Conservation (phyloP, 331 rosid genomes). For the Stylosanthes scabra region DNA sequence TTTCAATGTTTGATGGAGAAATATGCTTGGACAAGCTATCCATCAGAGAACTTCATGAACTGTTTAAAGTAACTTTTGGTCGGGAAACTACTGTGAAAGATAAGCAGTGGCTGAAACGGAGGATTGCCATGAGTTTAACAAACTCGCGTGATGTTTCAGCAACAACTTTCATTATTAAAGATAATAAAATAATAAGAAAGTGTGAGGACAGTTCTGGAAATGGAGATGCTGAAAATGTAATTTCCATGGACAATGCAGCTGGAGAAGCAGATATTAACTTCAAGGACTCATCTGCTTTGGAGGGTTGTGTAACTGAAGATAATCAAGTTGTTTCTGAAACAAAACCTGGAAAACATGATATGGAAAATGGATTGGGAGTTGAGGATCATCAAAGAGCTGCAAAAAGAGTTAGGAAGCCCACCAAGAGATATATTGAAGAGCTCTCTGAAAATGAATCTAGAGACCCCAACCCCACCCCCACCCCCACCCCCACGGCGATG, state of each 20-base stretch:
- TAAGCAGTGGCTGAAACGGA: constrained; percentile 91
- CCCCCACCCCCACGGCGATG: constrained; percentile 56
- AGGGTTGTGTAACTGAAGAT: constrained; percentile 52
- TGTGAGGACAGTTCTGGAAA: constrained; percentile 52
- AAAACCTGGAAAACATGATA: constrained; percentile 44
- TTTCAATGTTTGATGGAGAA: constrained; percentile 67
- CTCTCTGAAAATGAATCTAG: constrained; percentile 81
- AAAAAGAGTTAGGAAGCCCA: constrained; percentile 93
- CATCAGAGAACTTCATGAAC: constrained; percentile 89
- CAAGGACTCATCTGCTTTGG: constrained; percentile 52
- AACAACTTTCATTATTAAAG: constrained; percentile 69
- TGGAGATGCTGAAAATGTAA: constrained; percentile 43
- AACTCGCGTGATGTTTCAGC: constrained; percentile 81
- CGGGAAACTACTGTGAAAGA: constrained; percentile 95
- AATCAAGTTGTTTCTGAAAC: constrained; percentile 52
- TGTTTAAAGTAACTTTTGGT: constrained; percentile 89
- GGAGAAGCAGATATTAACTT: constrained; percentile 45
- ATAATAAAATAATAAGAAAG: constrained; percentile 62
- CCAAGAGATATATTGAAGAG: constrained; percentile 97
- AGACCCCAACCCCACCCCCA: constrained; percentile 60
- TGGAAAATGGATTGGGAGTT: constrained; percentile 56
- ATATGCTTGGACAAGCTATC: constrained; percentile 89
- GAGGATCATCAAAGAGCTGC: constrained; percentile 70
- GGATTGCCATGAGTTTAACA: constrained; percentile 95
- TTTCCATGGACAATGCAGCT: constrained; percentile 40